Percentiles rank a stretch among this genome's conserved stretches.
These are phyloP conservation scores for Gossypium longicalyx DNA, from an alignment of 345 rosid species.

Conservation along the genomic window DNA sequence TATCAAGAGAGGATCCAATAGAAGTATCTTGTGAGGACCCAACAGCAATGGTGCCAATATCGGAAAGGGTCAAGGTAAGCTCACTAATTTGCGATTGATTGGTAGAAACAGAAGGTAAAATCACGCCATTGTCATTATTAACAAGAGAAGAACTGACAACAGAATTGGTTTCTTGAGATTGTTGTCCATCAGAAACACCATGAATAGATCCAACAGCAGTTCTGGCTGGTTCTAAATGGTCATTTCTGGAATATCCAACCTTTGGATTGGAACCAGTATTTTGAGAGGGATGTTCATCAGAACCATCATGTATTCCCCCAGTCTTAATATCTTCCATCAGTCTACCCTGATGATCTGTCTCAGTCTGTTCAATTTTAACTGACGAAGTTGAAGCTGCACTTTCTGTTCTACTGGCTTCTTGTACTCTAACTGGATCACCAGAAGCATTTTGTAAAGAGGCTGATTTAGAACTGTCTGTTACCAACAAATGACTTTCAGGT, in stretches of 20 bases:
- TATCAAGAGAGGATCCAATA: too few species aligned
- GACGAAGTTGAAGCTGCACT: slow-evolving; percentile 19
- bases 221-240: neutral
- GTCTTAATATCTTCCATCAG: slow-evolving; percentile 16
- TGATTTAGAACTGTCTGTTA: neutral
- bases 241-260: slow-evolving; percentile 8
- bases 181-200: neutral
- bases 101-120: too few species aligned
- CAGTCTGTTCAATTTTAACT: slow-evolving; percentile 18
- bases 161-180: neutral
- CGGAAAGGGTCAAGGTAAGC: too few species aligned
- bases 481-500: slow-evolving; percentile 12
- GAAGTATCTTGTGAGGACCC: too few species aligned
- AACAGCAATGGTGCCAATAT: too few species aligned
- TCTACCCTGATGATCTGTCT: slow-evolving; percentile 9
- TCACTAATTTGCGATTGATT: too few species aligned
- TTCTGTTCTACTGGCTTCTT: slow-evolving; percentile 16
- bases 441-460: neutral
- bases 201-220: neutral
- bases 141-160: neutral
- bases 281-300: slow-evolving; percentile 14
- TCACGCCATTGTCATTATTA: neutral
- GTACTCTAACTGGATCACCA: neutral
- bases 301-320: slow-evolving; percentile 13
- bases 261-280: slow-evolving; percentile 17